A percentile compares a stretch with the other conserved stretches of the same genome.
Evolutionary conservation across 768 basidiomycete species (phyloP).

Genomic region (Boletellus emodensis): DNA sequence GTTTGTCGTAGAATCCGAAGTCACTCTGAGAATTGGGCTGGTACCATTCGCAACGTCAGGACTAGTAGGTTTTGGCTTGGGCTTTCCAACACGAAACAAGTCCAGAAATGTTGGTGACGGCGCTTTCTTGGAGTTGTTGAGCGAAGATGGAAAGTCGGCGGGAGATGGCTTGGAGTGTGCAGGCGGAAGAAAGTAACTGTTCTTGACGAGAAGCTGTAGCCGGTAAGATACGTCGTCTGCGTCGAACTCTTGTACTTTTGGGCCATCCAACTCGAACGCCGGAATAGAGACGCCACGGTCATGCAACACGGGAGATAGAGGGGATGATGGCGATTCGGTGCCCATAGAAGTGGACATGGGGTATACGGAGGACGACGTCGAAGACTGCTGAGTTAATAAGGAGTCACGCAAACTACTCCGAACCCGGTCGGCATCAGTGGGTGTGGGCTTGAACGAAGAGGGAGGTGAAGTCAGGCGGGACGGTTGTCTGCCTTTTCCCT

Average conservation of each 20-base stretch:
- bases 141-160: conserved; percentile 50
- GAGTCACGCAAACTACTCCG: conserved; percentile 58
- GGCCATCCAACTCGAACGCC: conserved; percentile 47
- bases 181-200: conserved; percentile 85
- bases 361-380: conserved; percentile 72
- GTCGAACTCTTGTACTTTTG: conserved; percentile 49
- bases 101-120: conserved; percentile 56
- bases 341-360: conserved; percentile 67
- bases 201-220: conserved; percentile 77
- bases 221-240: conserved; percentile 84
- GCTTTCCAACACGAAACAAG: conserved; percentile 64
- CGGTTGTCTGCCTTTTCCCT: conserved; percentile 34
- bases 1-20: conserved; percentile 58
- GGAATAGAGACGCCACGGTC: conserved; percentile 41
- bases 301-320: conserved; percentile 50
- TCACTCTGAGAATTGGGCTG: conserved; percentile 54
- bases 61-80: conserved; percentile 60
- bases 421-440: conserved; percentile 30
- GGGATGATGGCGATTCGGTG: conserved; percentile 62
- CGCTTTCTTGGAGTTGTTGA: conserved; percentile 40
- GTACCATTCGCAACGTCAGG: conserved; percentile 38
- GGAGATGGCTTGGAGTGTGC: conserved; percentile 80
- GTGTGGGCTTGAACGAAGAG: conserved; percentile 30
- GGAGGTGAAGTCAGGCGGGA: conserved; percentile 35
- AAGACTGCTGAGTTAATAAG: conserved; percentile 58